These are phyloP conservation scores for Globisporangium nagaii DNA, from an alignment of 352 stramenopile genomes.

Conservation along the genomic window DNA sequence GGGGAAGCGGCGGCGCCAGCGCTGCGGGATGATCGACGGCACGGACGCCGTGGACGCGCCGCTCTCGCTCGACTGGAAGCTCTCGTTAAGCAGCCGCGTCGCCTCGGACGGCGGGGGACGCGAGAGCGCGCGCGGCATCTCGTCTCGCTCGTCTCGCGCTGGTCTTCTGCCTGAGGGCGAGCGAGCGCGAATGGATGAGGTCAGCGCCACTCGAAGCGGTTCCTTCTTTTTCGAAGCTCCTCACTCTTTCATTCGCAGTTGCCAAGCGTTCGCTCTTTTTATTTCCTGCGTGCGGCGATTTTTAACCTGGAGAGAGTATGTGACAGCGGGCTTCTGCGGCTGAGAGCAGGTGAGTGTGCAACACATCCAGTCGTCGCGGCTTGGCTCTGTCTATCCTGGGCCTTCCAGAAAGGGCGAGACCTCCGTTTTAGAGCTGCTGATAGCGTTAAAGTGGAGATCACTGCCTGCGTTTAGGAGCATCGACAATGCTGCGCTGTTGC, in stretches of 20 bases:
- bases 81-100: conserved; percentile 3
- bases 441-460: background rate
- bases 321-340: no score
- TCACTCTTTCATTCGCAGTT: background rate
- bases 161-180: no score
- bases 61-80: background rate
- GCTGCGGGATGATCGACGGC: conserved; percentile 14
- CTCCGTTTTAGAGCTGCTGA: no score
- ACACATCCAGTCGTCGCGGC: no score
- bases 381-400: no score
- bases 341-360: no score
- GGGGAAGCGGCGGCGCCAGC: conserved; percentile 14
- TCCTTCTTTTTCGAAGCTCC: conserved; percentile 4
- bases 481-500: background rate
- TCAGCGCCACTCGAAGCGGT: background rate
- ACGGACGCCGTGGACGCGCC: conserved; percentile 3
- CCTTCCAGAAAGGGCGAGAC: background rate
- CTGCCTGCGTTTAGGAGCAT: background rate
- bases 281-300: no score
- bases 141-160: no score
- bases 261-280: background rate
- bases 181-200: background rate
- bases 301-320: background rate
- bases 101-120: conserved; percentile 1
- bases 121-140: no score